These are phyloP conservation scores for Acacia pycnantha DNA, from an alignment of 331 rosid genomes.

Conservation along the genomic window DNA sequence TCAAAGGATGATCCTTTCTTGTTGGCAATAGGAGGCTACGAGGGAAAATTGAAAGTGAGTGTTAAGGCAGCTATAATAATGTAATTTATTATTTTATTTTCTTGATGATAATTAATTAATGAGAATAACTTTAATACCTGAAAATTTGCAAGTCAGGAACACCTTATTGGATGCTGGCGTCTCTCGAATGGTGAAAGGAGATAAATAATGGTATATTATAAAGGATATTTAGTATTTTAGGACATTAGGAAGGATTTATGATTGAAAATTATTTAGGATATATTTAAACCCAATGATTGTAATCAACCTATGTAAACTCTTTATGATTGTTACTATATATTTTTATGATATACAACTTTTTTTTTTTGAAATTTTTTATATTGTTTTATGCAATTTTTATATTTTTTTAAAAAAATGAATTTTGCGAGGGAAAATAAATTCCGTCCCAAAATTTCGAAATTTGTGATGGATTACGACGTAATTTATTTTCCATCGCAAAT, in stretches of 20 bases:
- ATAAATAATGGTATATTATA: neutral
- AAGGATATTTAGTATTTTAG: neutral
- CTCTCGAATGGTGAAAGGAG: neutral
- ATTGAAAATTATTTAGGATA: neutral
- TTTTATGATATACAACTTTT: too few species aligned
- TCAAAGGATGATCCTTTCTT: constrained; percentile 78
- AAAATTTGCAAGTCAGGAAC: constrained; percentile 61
- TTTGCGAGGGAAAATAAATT: too few species aligned
- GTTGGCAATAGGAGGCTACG: constrained; percentile 87
- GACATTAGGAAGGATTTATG: neutral
- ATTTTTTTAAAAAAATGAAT: too few species aligned
- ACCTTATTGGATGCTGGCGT: constrained; percentile 44
- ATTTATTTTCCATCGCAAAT: too few species aligned
- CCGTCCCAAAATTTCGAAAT: too few species aligned
- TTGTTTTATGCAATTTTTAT: too few species aligned
- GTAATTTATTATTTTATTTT: neutral
- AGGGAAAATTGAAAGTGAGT: constrained; percentile 74
- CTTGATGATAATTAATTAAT: neutral
- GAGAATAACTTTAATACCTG: constrained; percentile 5
- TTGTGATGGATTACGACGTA: too few species aligned
- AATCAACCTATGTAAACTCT: too few species aligned
- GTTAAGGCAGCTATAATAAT: neutral
- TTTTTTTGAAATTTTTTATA: too few species aligned
- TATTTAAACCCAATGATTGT: too few species aligned
- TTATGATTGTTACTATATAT: too few species aligned